Evolutionary conservation across 2,329 filamentous ascomycete species (phyloP).

Genomic region (Elsinoe perseae): DNA sequence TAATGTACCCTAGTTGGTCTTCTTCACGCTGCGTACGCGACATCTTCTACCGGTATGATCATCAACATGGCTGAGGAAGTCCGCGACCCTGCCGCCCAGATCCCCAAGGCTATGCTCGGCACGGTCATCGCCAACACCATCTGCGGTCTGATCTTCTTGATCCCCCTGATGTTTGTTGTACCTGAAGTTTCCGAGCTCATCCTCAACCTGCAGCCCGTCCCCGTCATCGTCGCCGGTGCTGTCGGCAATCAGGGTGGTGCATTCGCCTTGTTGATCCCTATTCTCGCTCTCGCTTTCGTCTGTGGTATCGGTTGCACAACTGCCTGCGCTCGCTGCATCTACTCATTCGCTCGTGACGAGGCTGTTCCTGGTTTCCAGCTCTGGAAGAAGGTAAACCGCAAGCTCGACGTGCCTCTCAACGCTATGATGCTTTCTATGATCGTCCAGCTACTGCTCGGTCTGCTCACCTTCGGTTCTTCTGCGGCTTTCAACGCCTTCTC

Average conservation of each 20-base stretch:
- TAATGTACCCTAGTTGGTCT: conserved; percentile 50
- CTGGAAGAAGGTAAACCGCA: conserved; percentile 56
- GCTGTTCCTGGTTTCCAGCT: conserved; percentile 55
- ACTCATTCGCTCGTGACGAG: conserved; percentile 63
- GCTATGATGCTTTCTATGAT: conserved; percentile 65
- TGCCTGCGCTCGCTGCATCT: conserved; percentile 58
- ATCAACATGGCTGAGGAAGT: conserved; percentile 73
- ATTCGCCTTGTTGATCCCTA: conserved; percentile 55
- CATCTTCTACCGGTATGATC: conserved; percentile 71
- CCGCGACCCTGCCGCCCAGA: conserved; percentile 55
- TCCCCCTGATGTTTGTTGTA: conserved; percentile 62
- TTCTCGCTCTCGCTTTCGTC: conserved; percentile 58
- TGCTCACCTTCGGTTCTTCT: conserved; percentile 62
- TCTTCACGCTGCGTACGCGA: conserved; percentile 64
- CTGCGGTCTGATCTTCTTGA: conserved; percentile 59
- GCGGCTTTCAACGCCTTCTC: conserved; percentile 62
- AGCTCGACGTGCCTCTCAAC: conserved; percentile 58
- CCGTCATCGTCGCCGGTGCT: conserved; percentile 55
- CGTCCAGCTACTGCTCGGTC: conserved; percentile 54
- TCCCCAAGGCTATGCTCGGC: conserved; percentile 65
- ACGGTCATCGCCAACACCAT: conserved; percentile 58
- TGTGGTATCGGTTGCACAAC: conserved; percentile 65
- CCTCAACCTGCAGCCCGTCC: conserved; percentile 49
- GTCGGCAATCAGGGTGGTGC: conserved; percentile 53
- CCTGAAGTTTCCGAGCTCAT: conserved; percentile 53